These are phyloP conservation scores for Saturnispora kantuleensis DNA, from an alignment of 805 yeast genomes.

Conservation along the genomic window DNA sequence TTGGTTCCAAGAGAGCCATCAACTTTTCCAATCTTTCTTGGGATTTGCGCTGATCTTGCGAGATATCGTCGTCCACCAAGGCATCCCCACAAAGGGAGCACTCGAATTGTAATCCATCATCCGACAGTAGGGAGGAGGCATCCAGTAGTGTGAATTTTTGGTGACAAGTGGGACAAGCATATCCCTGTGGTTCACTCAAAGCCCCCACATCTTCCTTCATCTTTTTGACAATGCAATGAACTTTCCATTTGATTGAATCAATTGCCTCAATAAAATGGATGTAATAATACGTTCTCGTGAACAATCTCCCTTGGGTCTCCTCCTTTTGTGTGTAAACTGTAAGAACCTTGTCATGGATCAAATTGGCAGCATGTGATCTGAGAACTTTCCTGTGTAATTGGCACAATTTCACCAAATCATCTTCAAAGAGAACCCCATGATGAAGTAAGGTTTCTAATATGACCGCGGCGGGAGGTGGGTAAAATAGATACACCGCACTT, in stretches of 20 bases:
- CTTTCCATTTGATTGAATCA: conserved; percentile 94
- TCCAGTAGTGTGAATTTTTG: conserved; percentile 78
- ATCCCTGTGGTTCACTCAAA: conserved; percentile 88
- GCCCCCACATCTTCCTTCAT: conserved; percentile 77
- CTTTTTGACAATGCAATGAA: conserved; percentile 71
- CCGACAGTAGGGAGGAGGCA: conserved; percentile 72
- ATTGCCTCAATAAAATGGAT: conserved; percentile 89
- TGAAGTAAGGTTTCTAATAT: conserved; percentile 78
- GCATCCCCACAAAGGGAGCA: conserved; percentile 78
- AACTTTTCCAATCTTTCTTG: conserved; percentile 74
- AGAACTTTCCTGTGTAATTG: conserved; percentile 83
- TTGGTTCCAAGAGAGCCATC: conserved; percentile 85
- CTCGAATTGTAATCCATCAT: conserved; percentile 68
- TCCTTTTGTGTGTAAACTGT: conserved; percentile 65
- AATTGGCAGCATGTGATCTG: conserved; percentile 67
- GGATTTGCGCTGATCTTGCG: conserved; percentile 67
- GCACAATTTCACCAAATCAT: conserved; percentile 71
- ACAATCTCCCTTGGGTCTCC: conserved; percentile 56
- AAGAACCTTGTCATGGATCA: conserved; percentile 76
- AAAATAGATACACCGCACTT: conserved; percentile 79
- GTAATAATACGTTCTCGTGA: conserved; percentile 67
- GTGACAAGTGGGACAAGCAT: conserved; percentile 78
- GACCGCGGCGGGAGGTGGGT: conserved; percentile 71
- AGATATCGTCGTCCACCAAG: conserved; percentile 80
- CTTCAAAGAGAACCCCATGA: conserved; percentile 88